Evolutionary conservation across 1,139 yeast species (phyloP), one percentile per base, ranked within the genome.

Genomic region (Suhomyces taliae): DNA sequence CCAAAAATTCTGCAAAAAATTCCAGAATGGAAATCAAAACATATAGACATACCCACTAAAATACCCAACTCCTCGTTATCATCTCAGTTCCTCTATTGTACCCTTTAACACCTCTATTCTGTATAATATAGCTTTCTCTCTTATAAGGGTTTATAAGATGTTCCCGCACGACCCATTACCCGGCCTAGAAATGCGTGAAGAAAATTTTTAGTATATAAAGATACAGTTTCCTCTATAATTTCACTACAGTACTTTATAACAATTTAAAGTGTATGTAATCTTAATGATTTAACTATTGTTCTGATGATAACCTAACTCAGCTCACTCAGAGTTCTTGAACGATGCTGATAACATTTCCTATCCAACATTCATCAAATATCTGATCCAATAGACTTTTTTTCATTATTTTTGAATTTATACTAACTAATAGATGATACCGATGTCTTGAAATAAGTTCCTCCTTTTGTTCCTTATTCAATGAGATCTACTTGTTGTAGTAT

Each of bases 231-330:
- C 12, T 27, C 34, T 14, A 19, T 6, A 19, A 4, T 38, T 34
- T 27, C 15, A 26, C 7, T 11, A 24, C n/a, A 10, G 10, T 19
- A 8, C 14, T 36, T 19, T 10, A 11, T 14, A 10, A 29, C 19
- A 27, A 33, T 14, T 36, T 26, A 36, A 46, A 52, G 10, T 40
- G 55, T 52, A 53, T 49, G 55, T 51, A 40, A 40, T 27, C 24
- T 29, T 34, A 26, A 36, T 12, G 36, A 29, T 41, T 19, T 15
- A 12, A 14, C 38, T 55, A 57, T 58, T 60, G 65, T 67, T 62
- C 63, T 70, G 79, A 74, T 74, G 79, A 74, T 61, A 74, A 69
- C 74, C 64, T 69, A 60, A 73, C 80, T 75, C 80, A 75, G 80
- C 80, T 75, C 80, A 75, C 80, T 75, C 80, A 61, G 70, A 75